Percentiles rank a stretch among this genome's conserved stretches.
phyloP scores from a whole-genome alignment of 2,329 filamentous ascomycete genomes.

The Capronia epimyces region DNA sequence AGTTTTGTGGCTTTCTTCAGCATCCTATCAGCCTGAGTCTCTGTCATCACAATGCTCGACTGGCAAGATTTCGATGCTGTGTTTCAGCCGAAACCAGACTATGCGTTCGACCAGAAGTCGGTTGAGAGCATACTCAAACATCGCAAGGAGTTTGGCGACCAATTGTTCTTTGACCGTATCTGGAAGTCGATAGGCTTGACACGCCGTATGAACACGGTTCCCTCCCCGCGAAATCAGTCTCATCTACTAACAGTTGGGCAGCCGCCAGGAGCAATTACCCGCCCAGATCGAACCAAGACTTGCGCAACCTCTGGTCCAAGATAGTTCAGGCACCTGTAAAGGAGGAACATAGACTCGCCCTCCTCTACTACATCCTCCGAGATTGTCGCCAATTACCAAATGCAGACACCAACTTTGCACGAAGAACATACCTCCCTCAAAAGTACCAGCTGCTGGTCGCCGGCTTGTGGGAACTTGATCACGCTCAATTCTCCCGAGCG shows the following conservation, averaged over 20 bases:
- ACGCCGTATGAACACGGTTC: constrained; percentile 50
- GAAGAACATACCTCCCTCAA: constrained; percentile 60
- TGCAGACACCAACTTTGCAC: constrained; percentile 56
- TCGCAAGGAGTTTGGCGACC: constrained; percentile 62
- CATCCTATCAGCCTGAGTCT: too few species aligned
- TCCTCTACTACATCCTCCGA: constrained; percentile 77
- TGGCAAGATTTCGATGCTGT: constrained; percentile 63
- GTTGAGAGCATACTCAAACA: constrained; percentile 60
- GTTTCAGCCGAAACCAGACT: constrained; percentile 57
- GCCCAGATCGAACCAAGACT: constrained; percentile 61
- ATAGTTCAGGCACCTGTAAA: constrained; percentile 62
- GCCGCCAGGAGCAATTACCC: constrained; percentile 63
- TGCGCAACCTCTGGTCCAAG: constrained; percentile 64
- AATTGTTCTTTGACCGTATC: constrained; percentile 74
- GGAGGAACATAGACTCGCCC: constrained; percentile 71
- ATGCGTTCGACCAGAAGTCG: constrained; percentile 57
- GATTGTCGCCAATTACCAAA: constrained; percentile 58
- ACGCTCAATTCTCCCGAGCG: constrained; percentile 50
- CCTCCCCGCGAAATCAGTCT: constrained; percentile 1
- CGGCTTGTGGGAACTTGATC: constrained; percentile 75
- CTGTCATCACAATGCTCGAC: constrained; percentile 50
- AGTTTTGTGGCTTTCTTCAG: too few species aligned
- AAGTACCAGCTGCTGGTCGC: constrained; percentile 77
- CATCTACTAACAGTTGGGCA: not conserved
- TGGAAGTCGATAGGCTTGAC: constrained; percentile 63